Evolutionary conservation across 2,329 filamentous ascomycete genomes (phyloP).

Genomic region (Arthrobotrys iridis): DNA sequence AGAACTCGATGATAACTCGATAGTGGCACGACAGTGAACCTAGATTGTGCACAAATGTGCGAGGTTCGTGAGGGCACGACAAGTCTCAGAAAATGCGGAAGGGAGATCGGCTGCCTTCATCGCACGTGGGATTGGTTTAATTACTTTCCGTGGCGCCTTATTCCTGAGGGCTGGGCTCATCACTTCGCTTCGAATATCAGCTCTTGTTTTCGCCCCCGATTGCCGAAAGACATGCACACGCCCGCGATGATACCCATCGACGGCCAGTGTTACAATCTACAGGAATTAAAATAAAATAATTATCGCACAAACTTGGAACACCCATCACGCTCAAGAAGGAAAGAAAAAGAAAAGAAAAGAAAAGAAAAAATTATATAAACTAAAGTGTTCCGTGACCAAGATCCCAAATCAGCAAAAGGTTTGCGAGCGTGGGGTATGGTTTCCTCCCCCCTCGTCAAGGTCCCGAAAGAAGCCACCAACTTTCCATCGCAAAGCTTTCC

Average conservation of each 20-base stretch:
- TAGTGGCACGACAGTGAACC: conserved; percentile 15
- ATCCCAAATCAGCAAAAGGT: background rate
- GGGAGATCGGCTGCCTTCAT: conserved; percentile 29
- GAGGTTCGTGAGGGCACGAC: background rate
- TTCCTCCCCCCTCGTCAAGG: background rate
- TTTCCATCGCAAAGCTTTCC: conserved; percentile 12
- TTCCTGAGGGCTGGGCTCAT: conserved; percentile 1
- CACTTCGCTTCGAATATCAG: conserved; percentile 16
- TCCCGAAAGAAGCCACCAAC: conserved; percentile 1
- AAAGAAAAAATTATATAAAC: background rate
- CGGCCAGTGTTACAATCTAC: conserved; percentile 2
- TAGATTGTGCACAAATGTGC: too few species aligned
- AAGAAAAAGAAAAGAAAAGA: background rate
- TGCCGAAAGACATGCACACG: conserved; percentile 4
- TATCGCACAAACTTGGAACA: background rate
- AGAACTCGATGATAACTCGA: background rate
- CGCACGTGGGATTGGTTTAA: conserved; percentile 16
- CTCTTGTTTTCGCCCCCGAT: background rate
- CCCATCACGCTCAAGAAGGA: background rate
- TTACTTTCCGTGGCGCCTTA: conserved; percentile 11
- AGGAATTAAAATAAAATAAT: background rate
- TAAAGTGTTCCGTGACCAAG: conserved; percentile 10
- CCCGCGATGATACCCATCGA: conserved; percentile 2
- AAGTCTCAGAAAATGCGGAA: conserved; percentile 33
- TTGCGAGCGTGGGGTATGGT: conserved; percentile 2